phyloP scores from a whole-genome alignment of 2,329 filamentous ascomycete species.

The Arachnomyces sp. region DNA sequence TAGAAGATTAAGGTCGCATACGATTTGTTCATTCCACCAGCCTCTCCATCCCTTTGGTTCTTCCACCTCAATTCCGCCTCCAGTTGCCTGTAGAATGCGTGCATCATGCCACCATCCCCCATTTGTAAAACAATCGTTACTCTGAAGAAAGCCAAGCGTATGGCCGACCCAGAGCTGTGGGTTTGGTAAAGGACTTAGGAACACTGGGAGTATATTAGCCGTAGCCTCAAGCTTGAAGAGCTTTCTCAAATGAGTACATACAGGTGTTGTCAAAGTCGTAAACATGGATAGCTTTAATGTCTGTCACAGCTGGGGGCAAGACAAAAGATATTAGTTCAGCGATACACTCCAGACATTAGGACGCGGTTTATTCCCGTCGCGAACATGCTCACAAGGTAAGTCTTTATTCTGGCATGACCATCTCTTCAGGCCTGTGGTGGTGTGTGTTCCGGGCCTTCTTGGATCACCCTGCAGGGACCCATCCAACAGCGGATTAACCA shows the following conservation, averaged over 20 bases:
- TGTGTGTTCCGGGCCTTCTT: slow-evolving; percentile 34
- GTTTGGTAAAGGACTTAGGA: slow-evolving; percentile 85
- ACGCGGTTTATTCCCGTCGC: neutral
- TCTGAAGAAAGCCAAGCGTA: slow-evolving; percentile 70
- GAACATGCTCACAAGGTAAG: slow-evolving; percentile 52
- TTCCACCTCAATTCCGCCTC: slow-evolving; percentile 72
- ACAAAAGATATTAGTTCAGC: too few relatives aligned
- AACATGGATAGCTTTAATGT: slow-evolving; percentile 75
- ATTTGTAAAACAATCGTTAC: slow-evolving; percentile 66
- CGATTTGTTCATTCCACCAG: slow-evolving; percentile 94
- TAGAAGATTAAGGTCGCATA: slow-evolving; percentile 26
- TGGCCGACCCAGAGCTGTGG: slow-evolving; percentile 73
- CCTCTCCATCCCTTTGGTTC: slow-evolving; percentile 79
- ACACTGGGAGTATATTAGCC: slow-evolving; percentile 51
- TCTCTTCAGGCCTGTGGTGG: slow-evolving; percentile 67
- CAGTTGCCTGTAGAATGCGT: slow-evolving; percentile 76
- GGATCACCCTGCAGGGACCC: slow-evolving; percentile 17
- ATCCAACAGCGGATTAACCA: slow-evolving; percentile 22
- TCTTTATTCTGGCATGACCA: slow-evolving; percentile 75
- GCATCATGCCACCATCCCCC: slow-evolving; percentile 98
- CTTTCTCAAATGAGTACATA: slow-evolving; percentile 36
- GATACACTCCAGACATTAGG: neutral
- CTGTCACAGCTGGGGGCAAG: slow-evolving; percentile 46
- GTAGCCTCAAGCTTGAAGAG: slow-evolving; percentile 1
- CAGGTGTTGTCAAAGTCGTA: slow-evolving; percentile 98